Base-by-base conservation (phyloP, 2,329 filamentous ascomycete species). In the Arachnomyces sp. region DNA sequence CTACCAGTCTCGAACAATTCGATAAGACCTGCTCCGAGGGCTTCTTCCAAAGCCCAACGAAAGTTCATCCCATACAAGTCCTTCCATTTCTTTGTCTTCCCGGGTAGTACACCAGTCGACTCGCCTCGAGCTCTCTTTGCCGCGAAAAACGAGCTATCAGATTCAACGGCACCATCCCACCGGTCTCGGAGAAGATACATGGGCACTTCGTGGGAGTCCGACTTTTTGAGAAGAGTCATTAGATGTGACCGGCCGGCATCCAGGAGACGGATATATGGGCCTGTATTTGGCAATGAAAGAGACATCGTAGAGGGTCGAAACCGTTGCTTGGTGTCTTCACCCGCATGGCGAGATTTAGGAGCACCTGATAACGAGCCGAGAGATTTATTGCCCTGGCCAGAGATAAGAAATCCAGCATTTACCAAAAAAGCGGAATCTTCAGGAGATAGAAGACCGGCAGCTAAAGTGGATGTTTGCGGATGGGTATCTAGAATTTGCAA, bases 1-100 rank as follows among this genome's bases (percentile, higher is more conserved):
- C 72, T 78, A 13, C 77, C 72, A 4, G 78, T 82, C 49, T 80
- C 73, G 50, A 82, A 82, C 6, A 77, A 52, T 57, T 82, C 77
- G 8, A 81, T 63, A 17, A 79, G 51, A 3, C 78, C 78, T 15
- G 73, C 71, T 1, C 78, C 78, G 12, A 81, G 53, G 44, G 74
- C 74, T 52, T 82, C 77, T 44, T 76, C 76, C 29, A 82, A 48
- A 7, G 74, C 66, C 75, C 76, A 81, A 21, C 74, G 71, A 48
- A 81, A 81, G 17, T 63, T 61, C 59, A 80, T 59, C 0, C 78
- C 78, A 46, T 73, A 72, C 33, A 80, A 72, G 9, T 69, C 61
- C 51, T 71, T 78, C 78, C 78, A 82, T 53, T 78, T 80, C 59
- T 74, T 78, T 12, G 78, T 81, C 49, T 71, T 68, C 0, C 75